Conservation (phyloP, 2,329 filamentous ascomycete species). For the Sporothrix curviconia region DNA sequence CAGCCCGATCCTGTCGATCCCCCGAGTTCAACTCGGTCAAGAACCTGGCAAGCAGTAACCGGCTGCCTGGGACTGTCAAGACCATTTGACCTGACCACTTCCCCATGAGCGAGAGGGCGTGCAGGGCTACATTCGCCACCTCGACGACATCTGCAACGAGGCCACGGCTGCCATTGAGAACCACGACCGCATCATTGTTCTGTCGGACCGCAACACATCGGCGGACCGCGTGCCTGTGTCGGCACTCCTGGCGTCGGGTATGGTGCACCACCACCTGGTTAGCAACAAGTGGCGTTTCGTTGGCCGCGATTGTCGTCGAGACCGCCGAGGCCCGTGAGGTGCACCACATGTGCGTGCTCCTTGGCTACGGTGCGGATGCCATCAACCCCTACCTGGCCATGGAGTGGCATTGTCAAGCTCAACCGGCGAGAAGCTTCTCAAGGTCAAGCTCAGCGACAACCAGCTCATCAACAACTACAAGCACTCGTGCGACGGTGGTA, state of each 20-base stretch:
- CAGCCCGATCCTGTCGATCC: slow-evolving; percentile 80
- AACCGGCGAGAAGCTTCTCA: slow-evolving; percentile 87
- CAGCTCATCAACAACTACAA: slow-evolving; percentile 92
- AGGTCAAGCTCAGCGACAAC: slow-evolving; percentile 78
- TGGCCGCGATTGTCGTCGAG: slow-evolving; percentile 80
- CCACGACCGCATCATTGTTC: slow-evolving; percentile 75
- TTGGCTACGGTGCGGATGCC: slow-evolving; percentile 90
- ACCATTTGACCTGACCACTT: slow-evolving; percentile 68
- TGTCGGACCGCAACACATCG: slow-evolving; percentile 82
- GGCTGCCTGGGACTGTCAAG: slow-evolving; percentile 81
- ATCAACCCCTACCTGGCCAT: slow-evolving; percentile 93
- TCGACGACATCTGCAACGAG: slow-evolving; percentile 83
- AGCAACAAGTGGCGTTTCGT: slow-evolving; percentile 92
- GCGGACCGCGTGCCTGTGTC: slow-evolving; percentile 80
- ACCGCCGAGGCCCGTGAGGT: slow-evolving; percentile 95
- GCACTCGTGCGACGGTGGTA: slow-evolving; percentile 91
- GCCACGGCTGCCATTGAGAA: slow-evolving; percentile 77
- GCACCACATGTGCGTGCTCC: slow-evolving; percentile 96
- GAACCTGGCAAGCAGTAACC: slow-evolving; percentile 65
- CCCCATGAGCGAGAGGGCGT: slow-evolving; percentile 76
- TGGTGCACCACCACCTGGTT: slow-evolving; percentile 92
- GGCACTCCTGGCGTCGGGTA: slow-evolving; percentile 77
- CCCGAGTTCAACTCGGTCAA: slow-evolving; percentile 84
- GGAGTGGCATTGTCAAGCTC: slow-evolving; percentile 95
- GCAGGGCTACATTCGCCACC: slow-evolving; percentile 75